These are phyloP conservation scores for Acanthamoeba lenticulata DNA, from an alignment of 208 protist species.

Conservation along the genomic window DNA sequence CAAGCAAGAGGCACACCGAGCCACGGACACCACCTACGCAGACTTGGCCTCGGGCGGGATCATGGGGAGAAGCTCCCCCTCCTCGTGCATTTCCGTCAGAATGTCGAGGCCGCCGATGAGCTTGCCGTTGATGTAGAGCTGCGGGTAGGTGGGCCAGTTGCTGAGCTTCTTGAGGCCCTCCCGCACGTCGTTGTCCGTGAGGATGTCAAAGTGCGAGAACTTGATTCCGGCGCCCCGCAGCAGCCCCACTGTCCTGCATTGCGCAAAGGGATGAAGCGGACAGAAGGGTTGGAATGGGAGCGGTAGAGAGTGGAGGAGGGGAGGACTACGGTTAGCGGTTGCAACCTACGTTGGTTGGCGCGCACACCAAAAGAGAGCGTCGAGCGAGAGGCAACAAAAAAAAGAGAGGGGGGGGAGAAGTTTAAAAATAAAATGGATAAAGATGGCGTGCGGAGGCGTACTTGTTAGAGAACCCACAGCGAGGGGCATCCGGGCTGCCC, in stretches of 20 bases:
- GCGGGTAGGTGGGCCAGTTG: constrained; percentile 90
- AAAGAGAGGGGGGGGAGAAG: neutral
- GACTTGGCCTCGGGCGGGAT: constrained; percentile 62
- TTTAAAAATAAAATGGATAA: too few species aligned
- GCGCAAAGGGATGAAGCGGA: too few species aligned
- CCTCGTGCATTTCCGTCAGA: constrained; percentile 83
- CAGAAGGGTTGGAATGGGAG: too few species aligned
- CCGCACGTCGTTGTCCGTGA: constrained; percentile 64
- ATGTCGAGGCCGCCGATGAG: constrained; percentile 89
- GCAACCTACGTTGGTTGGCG: too few species aligned
- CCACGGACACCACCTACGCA: too few species aligned
- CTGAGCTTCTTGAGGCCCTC: constrained; percentile 80
- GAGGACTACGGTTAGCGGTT: neutral
- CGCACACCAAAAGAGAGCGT: neutral
- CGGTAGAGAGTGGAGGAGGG: neutral
- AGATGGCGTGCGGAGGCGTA: neutral
- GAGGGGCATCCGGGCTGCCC: constrained; percentile 53
- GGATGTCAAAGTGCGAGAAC: constrained; percentile 65
- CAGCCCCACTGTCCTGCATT: neutral
- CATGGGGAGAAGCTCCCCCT: constrained; percentile 74
- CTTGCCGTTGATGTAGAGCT: constrained; percentile 88
- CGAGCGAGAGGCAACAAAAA: neutral
- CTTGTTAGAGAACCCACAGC: constrained; percentile 51
- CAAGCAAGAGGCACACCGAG: too few species aligned
- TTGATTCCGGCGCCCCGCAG: constrained; percentile 3